These are phyloP conservation scores for Penicillium decumbens DNA, from an alignment of 2,329 filamentous ascomycete genomes.

Conservation along the genomic window DNA sequence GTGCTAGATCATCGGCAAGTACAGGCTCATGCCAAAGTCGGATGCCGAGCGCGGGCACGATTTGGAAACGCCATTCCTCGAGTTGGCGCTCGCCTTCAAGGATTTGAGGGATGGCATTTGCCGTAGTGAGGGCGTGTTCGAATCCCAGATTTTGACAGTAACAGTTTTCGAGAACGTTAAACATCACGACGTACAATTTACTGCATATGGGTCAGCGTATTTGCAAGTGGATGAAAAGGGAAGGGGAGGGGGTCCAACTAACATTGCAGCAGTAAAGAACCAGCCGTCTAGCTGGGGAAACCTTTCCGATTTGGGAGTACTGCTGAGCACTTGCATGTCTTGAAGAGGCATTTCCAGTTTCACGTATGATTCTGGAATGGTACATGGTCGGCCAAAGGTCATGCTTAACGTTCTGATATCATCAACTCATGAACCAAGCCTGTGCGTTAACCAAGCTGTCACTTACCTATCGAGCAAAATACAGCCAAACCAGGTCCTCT, in stretches of 20 bases:
- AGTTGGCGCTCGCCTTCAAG: constrained; percentile 22
- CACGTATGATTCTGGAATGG: constrained; percentile 46
- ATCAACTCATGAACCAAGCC: neutral
- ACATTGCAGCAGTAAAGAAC: constrained; percentile 26
- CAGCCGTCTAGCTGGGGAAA: constrained; percentile 7
- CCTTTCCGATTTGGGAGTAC: constrained; percentile 4
- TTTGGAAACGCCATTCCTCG: constrained; percentile 8
- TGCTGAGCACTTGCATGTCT: constrained; percentile 9
- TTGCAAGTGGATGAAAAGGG: neutral
- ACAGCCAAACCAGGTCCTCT: constrained; percentile 50
- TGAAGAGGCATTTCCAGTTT: constrained; percentile 34
- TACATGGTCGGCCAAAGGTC: constrained; percentile 49
- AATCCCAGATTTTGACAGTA: constrained; percentile 46
- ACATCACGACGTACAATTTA: constrained; percentile 30
- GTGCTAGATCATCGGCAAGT: constrained; percentile 4
- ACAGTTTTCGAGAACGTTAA: constrained; percentile 38
- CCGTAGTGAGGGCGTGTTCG: constrained; percentile 19
- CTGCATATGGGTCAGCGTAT: constrained; percentile 6
- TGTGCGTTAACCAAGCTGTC: neutral
- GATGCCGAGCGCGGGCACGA: constrained; percentile 8
- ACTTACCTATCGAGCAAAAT: constrained; percentile 45
- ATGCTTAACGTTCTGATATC: constrained; percentile 44
- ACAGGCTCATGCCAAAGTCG: constrained; percentile 12
- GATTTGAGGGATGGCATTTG: constrained; percentile 33
- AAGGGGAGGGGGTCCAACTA: neutral